Evolutionary conservation across 176 grass and related monocot species (phyloP).

Genomic region (Themeda triandra): DNA sequence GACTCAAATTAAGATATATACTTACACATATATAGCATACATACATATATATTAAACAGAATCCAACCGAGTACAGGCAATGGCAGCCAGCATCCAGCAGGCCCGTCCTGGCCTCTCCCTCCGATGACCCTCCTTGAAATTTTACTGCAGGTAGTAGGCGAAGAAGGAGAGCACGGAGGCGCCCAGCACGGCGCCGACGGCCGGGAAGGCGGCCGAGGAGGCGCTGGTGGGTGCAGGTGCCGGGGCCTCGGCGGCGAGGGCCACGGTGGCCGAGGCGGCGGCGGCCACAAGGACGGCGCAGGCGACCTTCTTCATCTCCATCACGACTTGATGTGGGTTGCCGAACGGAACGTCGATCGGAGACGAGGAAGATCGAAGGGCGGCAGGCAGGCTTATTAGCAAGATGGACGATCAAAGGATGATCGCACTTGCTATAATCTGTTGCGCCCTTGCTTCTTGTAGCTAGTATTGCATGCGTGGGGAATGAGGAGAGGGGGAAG

Average conservation of each 20-base stretch:
- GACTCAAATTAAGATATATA: background rate
- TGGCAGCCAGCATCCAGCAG: background rate
- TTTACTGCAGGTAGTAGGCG: conserved; percentile 70
- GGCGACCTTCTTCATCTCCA: conserved; percentile 91
- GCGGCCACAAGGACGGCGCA: conserved; percentile 64
- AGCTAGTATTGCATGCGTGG: conserved; percentile 34
- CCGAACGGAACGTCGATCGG: no score
- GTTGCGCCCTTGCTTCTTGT: conserved; percentile 15
- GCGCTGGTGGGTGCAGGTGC: conserved; percentile 53
- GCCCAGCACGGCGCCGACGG: conserved; percentile 42
- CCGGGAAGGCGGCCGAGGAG: conserved; percentile 37
- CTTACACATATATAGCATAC: background rate
- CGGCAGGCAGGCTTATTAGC: background rate
- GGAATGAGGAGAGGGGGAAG: background rate
- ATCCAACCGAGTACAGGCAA: background rate
- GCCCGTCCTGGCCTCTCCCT: background rate
- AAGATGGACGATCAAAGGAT: conserved; percentile 12
- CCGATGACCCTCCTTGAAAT: background rate
- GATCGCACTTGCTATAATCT: background rate
- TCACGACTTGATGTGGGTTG: background rate
- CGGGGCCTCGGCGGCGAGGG: conserved; percentile 57
- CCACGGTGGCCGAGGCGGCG: conserved; percentile 50
- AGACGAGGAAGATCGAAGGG: conserved; percentile 38
- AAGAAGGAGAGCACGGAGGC: conserved; percentile 80
- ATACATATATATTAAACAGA: background rate